These are phyloP conservation scores for Macadamia integrifolia DNA, from an alignment of 164 flowering plant genomes.

Conservation along the genomic window DNA sequence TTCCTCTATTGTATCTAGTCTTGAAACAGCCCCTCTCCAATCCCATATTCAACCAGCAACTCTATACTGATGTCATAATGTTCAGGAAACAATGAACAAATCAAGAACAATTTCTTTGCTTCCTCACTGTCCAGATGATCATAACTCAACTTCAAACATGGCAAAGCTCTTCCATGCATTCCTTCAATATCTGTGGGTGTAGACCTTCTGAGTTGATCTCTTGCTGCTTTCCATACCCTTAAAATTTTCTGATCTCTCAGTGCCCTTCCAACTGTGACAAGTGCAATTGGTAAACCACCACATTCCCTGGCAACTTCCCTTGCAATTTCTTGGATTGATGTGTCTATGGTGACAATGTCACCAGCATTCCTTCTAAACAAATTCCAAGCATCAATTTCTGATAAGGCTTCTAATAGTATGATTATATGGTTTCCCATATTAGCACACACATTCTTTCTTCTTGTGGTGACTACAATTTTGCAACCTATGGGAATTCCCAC, in stretches of 20 bases:
- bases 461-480: slow-evolving; percentile 10
- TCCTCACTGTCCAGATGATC: neutral
- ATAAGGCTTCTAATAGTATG: slow-evolving; percentile 11
- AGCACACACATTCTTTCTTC: neutral
- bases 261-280: slow-evolving; percentile 15
- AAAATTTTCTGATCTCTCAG: slow-evolving; percentile 6
- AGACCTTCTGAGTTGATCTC: too few species aligned
- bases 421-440: slow-evolving; percentile 1
- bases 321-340: slow-evolving; percentile 3
- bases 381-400: slow-evolving; percentile 21
- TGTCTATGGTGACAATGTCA: neutral
- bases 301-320: slow-evolving; percentile 14
- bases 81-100: slow-evolving; percentile 5
- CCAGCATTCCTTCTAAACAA: slow-evolving; percentile 17
- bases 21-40: slow-evolving; percentile 7
- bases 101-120: neutral
- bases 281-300: slow-evolving; percentile 26
- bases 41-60: slow-evolving; percentile 2
- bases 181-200: too few species aligned
- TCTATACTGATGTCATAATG: slow-evolving; percentile 1
- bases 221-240: too few species aligned
- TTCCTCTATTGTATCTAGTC: slow-evolving; percentile 9
- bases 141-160: neutral
- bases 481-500: slow-evolving; percentile 12
- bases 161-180: too few species aligned